These are phyloP conservation scores for Magnaporthales sp. DNA, from an alignment of 2,329 filamentous ascomycete genomes.

Conservation along the genomic window DNA sequence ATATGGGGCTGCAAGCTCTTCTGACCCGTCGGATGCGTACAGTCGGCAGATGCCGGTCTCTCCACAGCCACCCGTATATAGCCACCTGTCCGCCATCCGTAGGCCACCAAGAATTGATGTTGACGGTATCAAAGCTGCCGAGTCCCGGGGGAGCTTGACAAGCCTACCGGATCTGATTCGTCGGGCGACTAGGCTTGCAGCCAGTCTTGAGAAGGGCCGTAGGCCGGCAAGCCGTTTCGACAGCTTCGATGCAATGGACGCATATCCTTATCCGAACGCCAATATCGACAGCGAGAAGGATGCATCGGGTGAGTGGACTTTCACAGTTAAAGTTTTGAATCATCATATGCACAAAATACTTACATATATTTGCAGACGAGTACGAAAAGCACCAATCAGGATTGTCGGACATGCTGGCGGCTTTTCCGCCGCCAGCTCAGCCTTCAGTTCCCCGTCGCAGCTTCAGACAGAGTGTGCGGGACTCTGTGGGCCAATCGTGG, in stretches of 20 bases:
- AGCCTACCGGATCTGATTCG: slow-evolving; percentile 86
- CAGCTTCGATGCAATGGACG: slow-evolving; percentile 29
- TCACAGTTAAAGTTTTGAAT: background rate
- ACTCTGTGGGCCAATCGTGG: slow-evolving; percentile 36
- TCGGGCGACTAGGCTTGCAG: slow-evolving; percentile 76
- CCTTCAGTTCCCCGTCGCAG: slow-evolving; percentile 23
- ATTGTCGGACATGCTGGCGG: slow-evolving; percentile 56
- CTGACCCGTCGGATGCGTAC: slow-evolving; percentile 26
- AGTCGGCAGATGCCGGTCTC: slow-evolving; percentile 13
- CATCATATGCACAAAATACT: background rate
- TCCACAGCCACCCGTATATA: slow-evolving; percentile 23
- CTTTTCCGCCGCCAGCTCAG: slow-evolving; percentile 55
- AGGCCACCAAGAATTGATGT: slow-evolving; percentile 72
- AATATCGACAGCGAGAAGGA: slow-evolving; percentile 26
- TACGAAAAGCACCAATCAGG: slow-evolving; percentile 41
- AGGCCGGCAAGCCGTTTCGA: slow-evolving; percentile 52
- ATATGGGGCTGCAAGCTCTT: slow-evolving; percentile 38
- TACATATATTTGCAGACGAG: slow-evolving; percentile 14
- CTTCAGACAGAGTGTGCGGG: slow-evolving; percentile 35
- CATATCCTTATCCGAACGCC: slow-evolving; percentile 36
- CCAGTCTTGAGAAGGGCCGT: slow-evolving; percentile 77
- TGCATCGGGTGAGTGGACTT: slow-evolving; percentile 24
- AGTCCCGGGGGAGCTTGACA: slow-evolving; percentile 81
- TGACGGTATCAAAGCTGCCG: slow-evolving; percentile 70
- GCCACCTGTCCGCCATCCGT: slow-evolving; percentile 44